Evolutionary conservation across 2,329 filamentous ascomycete species (phyloP).

Genomic region (Cytospora piceae): DNA sequence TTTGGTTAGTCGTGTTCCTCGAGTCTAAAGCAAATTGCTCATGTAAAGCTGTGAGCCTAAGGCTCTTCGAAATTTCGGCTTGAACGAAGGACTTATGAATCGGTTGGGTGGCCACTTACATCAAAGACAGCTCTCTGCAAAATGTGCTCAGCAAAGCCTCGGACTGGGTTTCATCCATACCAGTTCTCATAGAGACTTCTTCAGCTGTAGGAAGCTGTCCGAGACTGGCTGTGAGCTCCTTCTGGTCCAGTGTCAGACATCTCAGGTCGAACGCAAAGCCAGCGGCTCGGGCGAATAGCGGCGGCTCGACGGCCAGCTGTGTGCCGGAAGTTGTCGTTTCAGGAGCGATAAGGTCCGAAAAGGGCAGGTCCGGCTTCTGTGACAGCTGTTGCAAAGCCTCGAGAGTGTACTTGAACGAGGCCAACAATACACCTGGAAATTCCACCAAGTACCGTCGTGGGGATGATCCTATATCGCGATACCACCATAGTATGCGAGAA

Average conservation of each 20-base stretch:
- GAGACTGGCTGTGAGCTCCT: constrained; percentile 32
- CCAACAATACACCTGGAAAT: constrained; percentile 63
- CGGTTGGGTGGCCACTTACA: constrained; percentile 38
- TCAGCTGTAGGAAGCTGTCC: constrained; percentile 25
- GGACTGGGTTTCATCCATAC: constrained; percentile 57
- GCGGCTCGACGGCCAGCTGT: constrained; percentile 44
- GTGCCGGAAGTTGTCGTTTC: constrained; percentile 26
- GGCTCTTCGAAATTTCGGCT: neutral
- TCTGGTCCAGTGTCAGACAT: constrained; percentile 37
- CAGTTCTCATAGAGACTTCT: constrained; percentile 41
- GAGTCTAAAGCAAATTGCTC: neutral
- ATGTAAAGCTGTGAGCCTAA: neutral
- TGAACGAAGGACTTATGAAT: no score
- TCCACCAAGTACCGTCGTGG: constrained; percentile 52
- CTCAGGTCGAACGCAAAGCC: constrained; percentile 55
- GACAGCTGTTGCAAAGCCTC: constrained; percentile 59
- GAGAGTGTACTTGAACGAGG: constrained; percentile 61
- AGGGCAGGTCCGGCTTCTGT: constrained; percentile 48
- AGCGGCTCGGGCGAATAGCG: constrained; percentile 52
- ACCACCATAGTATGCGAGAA: constrained; percentile 39
- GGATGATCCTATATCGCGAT: constrained; percentile 29
- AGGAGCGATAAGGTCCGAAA: constrained; percentile 51
- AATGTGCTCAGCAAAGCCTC: constrained; percentile 57
- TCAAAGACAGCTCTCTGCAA: constrained; percentile 57
- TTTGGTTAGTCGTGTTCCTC: neutral